Evolutionary conservation across 2,329 filamentous ascomycete genomes (phyloP), one percentile per base, ranked within the genome.

Genomic region (Rhynchosporium graminicola): DNA sequence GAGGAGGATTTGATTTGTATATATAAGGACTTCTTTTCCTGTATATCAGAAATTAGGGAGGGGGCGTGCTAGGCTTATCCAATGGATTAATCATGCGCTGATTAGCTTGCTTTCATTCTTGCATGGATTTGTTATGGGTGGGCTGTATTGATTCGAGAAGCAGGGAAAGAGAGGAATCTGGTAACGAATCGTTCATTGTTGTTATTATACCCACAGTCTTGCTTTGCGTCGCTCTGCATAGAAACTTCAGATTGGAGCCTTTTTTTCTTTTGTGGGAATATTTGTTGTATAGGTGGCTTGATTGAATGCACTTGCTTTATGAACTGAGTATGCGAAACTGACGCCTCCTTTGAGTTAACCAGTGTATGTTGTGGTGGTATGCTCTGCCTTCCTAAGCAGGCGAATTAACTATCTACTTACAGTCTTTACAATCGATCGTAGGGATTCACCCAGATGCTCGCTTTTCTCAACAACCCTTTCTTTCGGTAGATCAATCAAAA

Each of bases 1-100:
- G 48, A 15, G n/a, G n/a, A 40, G 12, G 20, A 54, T 64, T 60
- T 65, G 50, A 52, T 62, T 58, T 66, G 62, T 67, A 58, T 26
- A 42, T 64, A 56, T 63, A 51, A 61, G 31, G 12, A 58, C 20
- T 55, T 36, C 31, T 10, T 38, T 42, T 57, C 40, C 10, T 45
- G 40, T 45, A 26, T 12, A 29, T 46, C 45, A 57, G 38, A 33
- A 31, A 5, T 33, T 57, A 57, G 54, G 40, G 54, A 45, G 40
- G 43, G 43, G 7, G n/a, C n/a, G 20, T 46, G n/a, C n/a, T 46
- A 15, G 9, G 45, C 20, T 36, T 36, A 26, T 15, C 47, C 20
- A 50, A 4, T 9, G 43, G 43, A 15, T 57, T n/a, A 46, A 43
- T 38, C 40, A 31, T 1, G 31, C 15, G 15, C 31, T 54, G 38